Conservation (phyloP, 768 basidiomycete genomes). For the Ephemerocybe angulata region DNA sequence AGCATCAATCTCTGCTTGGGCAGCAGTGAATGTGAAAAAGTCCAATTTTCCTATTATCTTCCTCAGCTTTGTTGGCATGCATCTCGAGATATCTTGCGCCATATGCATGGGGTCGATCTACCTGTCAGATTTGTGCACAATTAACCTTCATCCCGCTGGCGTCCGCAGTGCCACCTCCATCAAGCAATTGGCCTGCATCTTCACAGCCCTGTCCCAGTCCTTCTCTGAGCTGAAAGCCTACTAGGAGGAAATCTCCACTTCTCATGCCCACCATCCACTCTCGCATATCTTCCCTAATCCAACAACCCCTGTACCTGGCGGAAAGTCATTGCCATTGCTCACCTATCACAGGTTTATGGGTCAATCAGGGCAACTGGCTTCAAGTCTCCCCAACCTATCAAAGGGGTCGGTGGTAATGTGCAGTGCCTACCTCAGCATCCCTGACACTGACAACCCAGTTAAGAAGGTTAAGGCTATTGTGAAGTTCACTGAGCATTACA, state of each 20-base stretch:
- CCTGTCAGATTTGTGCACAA: conserved; percentile 12
- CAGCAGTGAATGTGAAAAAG: too few relatives aligned
- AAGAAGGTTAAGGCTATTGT: conserved; percentile 18
- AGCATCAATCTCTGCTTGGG: too few relatives aligned
- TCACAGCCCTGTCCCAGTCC: conserved; percentile 11
- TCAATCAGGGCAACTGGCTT: too few relatives aligned
- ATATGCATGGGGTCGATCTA: conserved; percentile 16
- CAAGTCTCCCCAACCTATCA: too few relatives aligned
- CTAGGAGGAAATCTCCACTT: conserved; percentile 10
- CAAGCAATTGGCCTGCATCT: conserved; percentile 15
- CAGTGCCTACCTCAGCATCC: too few relatives aligned
- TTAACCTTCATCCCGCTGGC: conserved; percentile 12
- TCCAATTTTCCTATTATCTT: too few relatives aligned
- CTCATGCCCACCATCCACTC: conserved; percentile 8
- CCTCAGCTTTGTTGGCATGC: too few relatives aligned
- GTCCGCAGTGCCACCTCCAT: conserved; percentile 15
- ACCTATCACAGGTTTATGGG: too few relatives aligned
- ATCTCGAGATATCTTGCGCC: conserved; percentile 8
- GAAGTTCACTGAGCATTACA: conserved; percentile 17
- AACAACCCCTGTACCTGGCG: too few relatives aligned
- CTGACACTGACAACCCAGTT: conserved; percentile 7
- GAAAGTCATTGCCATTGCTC: too few relatives aligned
- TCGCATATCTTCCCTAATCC: conserved; percentile 15
- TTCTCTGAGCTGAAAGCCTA: conserved; percentile 1
- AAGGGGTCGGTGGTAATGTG: too few relatives aligned